Base-by-base conservation (phyloP, 2,329 filamentous ascomycete genomes). In the Claviceps sp. region DNA sequence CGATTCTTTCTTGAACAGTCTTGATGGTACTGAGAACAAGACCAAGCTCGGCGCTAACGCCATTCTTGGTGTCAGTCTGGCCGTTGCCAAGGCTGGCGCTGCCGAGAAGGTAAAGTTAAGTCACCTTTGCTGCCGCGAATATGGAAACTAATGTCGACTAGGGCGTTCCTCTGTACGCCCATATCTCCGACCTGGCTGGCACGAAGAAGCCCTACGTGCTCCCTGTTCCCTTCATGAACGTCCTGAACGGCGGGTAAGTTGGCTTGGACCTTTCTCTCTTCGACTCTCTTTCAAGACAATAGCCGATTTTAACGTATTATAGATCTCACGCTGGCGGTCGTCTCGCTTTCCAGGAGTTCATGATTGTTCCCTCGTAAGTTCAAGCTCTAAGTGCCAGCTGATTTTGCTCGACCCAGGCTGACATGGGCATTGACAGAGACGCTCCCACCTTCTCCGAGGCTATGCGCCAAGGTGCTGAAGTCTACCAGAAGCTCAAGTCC, bases 401-500 rank as follows among this genome's bases (percentile, higher is more conserved):
- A 16, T 38, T 53, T 26, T 47, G n/a, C 29, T 14, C 29, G 7
- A 9, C 55, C 58, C 29, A 4, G 13, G 37, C 62, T 43, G 44
- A 50, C 20, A 38, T 55, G 5, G 29, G 29, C 2, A 13, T 42
- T 14, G 26, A 37, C 17, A 88, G 85, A 61, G 78, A 82, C 57
- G 93, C 93, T 60, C 85, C 89, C 55, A 84, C 86, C 57, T 98
- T 98, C 83, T 82, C 84, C 62, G 93, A 98, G 80, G 93, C 85
- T 68, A 84, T 98, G 76, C 90, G 91, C 71, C 88, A 95, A 75
- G 93, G 93, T 71, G 75, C 91, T 64, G 93, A 98, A 76, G 89
- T 96, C 65, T 98, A 98, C 85, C 91, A 97, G 75, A 86, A 87
- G 75, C 86, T 98, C 65, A 98, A 98, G 86, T 66, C 79, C 64